Conservation (phyloP, 805 yeast species). For the Candida rishiriensis region DNA sequence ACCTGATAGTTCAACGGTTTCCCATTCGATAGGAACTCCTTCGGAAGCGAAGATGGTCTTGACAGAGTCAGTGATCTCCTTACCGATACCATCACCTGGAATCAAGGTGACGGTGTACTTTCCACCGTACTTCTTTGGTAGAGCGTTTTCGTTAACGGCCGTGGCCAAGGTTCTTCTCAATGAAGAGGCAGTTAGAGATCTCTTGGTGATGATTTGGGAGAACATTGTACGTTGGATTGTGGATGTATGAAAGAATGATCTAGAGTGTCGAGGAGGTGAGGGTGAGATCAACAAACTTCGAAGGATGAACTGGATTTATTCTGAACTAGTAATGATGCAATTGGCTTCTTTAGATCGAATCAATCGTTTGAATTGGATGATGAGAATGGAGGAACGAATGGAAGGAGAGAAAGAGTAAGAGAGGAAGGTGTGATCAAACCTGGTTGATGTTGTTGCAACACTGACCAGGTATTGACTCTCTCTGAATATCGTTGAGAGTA, state of each 20-base stretch:
- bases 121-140: constrained; percentile 93
- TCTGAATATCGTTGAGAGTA: too few species aligned
- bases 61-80: constrained; percentile 91
- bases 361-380: not conserved
- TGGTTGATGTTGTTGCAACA: too few species aligned
- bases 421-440: not conserved
- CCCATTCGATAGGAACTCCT: constrained; percentile 92
- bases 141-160: constrained; percentile 25
- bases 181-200: constrained; percentile 11
- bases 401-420: not conserved
- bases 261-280: too few species aligned
- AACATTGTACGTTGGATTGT: constrained; percentile 17
- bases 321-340: too few species aligned
- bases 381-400: not conserved
- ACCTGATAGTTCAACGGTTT: constrained; percentile 68
- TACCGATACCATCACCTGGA: constrained; percentile 98
- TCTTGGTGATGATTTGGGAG: constrained; percentile 18
- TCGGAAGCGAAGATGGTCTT: constrained; percentile 82
- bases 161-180: constrained; percentile 29
- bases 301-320: too few species aligned
- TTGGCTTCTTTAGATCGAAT: not conserved
- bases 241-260: not conserved
- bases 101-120: constrained; percentile 89
- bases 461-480: too few species aligned
- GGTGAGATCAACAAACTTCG: too few species aligned